Conservation (phyloP, 2,329 filamentous ascomycete species). For the Ophiostoma himal-ulmi region DNA sequence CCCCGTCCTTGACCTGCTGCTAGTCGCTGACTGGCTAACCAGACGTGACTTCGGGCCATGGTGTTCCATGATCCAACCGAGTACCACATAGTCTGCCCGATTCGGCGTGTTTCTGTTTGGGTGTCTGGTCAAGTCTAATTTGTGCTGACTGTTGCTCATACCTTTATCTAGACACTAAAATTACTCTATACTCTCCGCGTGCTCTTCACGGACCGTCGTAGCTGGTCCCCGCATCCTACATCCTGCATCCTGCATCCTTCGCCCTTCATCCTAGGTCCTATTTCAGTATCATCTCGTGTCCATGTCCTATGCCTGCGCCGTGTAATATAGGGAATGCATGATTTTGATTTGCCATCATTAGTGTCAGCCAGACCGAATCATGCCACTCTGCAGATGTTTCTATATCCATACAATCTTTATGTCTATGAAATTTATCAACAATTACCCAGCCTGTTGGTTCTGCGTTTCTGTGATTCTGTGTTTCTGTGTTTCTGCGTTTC, state of each 20-base stretch:
- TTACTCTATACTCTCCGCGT: background rate
- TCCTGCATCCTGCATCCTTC: background rate
- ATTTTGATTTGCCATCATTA: background rate
- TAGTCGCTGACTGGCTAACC: background rate
- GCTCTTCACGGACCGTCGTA: slow-evolving; percentile 2
- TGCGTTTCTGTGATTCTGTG: background rate
- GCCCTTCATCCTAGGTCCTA: background rate
- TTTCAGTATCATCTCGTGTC: background rate
- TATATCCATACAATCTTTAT: background rate
- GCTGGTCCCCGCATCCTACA: background rate
- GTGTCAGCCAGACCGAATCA: background rate
- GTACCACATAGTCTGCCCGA: background rate
- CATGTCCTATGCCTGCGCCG: background rate
- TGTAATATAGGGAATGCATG: background rate
- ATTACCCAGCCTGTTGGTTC: background rate
- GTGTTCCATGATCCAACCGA: slow-evolving; percentile 4
- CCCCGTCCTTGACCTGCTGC: background rate
- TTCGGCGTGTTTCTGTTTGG: background rate
- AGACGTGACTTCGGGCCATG: background rate
- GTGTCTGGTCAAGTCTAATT: background rate
- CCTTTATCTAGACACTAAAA: background rate
- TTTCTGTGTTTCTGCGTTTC: background rate
- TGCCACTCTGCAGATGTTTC: background rate
- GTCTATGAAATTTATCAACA: background rate
- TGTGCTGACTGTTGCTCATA: background rate